These are phyloP conservation scores for Botrytis fragariae DNA, from an alignment of 2,329 filamentous ascomycete genomes.

Conservation along the genomic window DNA sequence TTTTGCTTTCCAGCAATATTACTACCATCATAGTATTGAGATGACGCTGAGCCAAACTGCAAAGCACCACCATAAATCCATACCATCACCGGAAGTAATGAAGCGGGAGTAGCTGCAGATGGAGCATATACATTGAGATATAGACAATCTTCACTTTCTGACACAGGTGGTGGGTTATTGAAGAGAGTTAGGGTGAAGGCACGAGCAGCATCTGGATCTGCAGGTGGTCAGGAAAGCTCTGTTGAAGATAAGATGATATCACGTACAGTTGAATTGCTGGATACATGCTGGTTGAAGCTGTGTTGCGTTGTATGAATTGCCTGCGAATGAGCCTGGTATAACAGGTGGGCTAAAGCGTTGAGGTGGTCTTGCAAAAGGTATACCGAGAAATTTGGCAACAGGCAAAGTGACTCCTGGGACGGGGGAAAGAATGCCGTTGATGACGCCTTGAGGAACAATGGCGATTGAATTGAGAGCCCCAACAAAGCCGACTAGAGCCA, in stretches of 20 bases:
- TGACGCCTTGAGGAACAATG: neutral
- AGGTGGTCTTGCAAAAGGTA: conserved; percentile 72
- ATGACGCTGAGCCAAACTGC: conserved; percentile 21
- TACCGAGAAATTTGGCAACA: conserved; percentile 56
- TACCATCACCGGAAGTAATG: conserved; percentile 55
- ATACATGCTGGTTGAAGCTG: conserved; percentile 6
- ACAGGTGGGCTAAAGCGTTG: conserved; percentile 65
- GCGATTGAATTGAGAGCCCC: neutral
- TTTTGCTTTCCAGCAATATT: conserved; percentile 24
- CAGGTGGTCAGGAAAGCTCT: neutral
- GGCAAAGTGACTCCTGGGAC: neutral
- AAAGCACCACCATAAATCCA: conserved; percentile 65
- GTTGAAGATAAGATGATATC: too few species aligned
- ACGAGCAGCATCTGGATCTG: conserved; percentile 5
- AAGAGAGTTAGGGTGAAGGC: neutral
- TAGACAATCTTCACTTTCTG: conserved; percentile 58
- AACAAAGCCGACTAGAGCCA: neutral
- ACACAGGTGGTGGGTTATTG: conserved; percentile 7
- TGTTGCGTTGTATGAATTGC: conserved; percentile 14
- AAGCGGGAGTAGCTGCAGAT: neutral
- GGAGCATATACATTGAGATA: conserved; percentile 60
- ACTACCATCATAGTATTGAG: conserved; percentile 24
- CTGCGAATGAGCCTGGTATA: neutral
- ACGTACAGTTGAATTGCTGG: conserved; percentile 16
- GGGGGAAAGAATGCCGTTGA: neutral